Evolutionary conservation across 306 rosid genomes (phyloP).

Genomic region (Dryas alaskensis): DNA sequence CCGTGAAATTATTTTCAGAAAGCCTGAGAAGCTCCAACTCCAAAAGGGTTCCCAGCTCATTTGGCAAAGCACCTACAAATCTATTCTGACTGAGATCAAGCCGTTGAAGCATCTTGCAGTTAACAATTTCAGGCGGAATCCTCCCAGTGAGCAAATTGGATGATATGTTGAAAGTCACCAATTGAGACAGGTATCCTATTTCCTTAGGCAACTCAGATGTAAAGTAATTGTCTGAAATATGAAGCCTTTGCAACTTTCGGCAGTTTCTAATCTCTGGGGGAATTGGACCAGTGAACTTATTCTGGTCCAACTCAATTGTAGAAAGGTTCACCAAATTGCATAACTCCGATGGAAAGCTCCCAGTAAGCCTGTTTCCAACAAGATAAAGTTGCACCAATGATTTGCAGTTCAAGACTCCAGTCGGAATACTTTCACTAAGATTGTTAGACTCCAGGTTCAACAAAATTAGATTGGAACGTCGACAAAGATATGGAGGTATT

Average conservation of each 20-base stretch:
- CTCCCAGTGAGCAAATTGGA: slow-evolving; percentile 61
- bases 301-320: slow-evolving; percentile 68
- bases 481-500: slow-evolving; percentile 79
- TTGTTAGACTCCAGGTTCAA: slow-evolving; percentile 67
- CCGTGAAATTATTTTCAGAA: slow-evolving; percentile 68
- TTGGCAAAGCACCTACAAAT: slow-evolving; percentile 59
- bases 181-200: slow-evolving; percentile 71
- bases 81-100: slow-evolving; percentile 79
- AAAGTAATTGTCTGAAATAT: slow-evolving; percentile 72
- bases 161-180: slow-evolving; percentile 86
- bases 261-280: slow-evolving; percentile 62
- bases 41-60: slow-evolving; percentile 70
- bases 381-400: slow-evolving; percentile 69
- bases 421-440: slow-evolving; percentile 64
- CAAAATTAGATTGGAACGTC: slow-evolving; percentile 50
- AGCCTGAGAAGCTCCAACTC: slow-evolving; percentile 83
- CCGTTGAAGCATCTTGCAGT: slow-evolving; percentile 78
- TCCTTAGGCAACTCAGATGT: slow-evolving; percentile 73
- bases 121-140: slow-evolving; percentile 61
- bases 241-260: slow-evolving; percentile 82
- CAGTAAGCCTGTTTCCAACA: slow-evolving; percentile 61
- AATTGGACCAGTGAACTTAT: slow-evolving; percentile 74
- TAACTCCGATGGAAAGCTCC: slow-evolving; percentile 70
- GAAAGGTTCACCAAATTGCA: slow-evolving; percentile 71
- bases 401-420: slow-evolving; percentile 56